Evolutionary conservation across 345 rosid species (phyloP).

Genomic region (Chamaenerion angustifolium): DNA sequence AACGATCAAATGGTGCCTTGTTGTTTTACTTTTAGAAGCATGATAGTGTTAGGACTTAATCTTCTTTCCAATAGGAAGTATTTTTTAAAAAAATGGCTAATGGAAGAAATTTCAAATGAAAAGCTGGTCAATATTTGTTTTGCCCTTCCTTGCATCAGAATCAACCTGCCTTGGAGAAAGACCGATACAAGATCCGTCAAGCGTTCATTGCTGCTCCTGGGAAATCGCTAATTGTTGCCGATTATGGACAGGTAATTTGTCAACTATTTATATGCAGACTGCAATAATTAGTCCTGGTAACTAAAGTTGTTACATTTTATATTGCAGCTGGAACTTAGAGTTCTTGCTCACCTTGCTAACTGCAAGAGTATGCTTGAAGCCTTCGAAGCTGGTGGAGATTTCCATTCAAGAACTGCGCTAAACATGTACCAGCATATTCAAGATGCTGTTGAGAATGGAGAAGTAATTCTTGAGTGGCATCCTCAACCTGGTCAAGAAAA

Average conservation of each 20-base stretch:
- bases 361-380: conserved; percentile 97
- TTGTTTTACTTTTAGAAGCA: too few species aligned
- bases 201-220: conserved; percentile 91
- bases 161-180: conserved; percentile 98
- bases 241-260: conserved; percentile 75
- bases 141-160: conserved; percentile 33
- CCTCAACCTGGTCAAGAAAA: conserved; percentile 83
- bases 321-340: conserved; percentile 85
- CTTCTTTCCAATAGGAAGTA: too few species aligned
- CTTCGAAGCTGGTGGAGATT: conserved; percentile 94
- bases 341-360: conserved; percentile 86
- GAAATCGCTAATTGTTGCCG: conserved; percentile 91
- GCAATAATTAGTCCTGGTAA: conserved; percentile 5
- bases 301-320: conserved; percentile 15
- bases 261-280: neutral
- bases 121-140: neutral
- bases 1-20: too few species aligned
- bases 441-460: conserved; percentile 52
- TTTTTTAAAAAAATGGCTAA: too few species aligned
- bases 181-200: conserved; percentile 91
- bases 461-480: conserved; percentile 91
- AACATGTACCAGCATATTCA: conserved; percentile 91
- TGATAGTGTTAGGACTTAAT: too few species aligned
- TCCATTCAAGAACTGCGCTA: conserved; percentile 95
- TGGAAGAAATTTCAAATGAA: too few species aligned